Conservation (phyloP, 345 rosid genomes). For the Erysimum cheiranthoides region DNA sequence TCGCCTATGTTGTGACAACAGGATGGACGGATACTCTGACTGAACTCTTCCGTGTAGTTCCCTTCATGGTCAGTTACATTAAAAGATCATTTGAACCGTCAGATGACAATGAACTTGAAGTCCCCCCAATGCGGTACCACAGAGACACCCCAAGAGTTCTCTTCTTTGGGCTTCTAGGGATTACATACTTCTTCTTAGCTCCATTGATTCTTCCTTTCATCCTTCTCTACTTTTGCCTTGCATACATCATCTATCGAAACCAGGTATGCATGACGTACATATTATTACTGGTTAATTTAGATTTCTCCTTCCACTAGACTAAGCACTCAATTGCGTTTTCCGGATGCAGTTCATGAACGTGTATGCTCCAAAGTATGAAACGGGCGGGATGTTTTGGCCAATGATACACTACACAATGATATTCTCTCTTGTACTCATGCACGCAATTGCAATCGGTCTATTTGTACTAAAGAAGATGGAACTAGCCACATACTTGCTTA, state of each 20-base stretch:
- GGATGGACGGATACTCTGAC: constrained; percentile 93
- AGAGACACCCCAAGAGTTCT: constrained; percentile 84
- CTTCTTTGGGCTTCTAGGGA: constrained; percentile 91
- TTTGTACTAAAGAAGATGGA: constrained; percentile 82
- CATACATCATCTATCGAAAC: constrained; percentile 79
- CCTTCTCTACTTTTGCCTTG: constrained; percentile 79
- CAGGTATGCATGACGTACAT: constrained; percentile 65
- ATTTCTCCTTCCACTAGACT: not conserved
- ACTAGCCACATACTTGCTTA: constrained; percentile 64
- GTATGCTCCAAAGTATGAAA: constrained; percentile 82
- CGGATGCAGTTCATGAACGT: constrained; percentile 82
- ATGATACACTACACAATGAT: constrained; percentile 87
- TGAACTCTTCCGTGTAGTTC: constrained; percentile 86
- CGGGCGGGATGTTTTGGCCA: constrained; percentile 97
- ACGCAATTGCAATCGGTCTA: constrained; percentile 83
- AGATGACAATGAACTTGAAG: constrained; percentile 61
- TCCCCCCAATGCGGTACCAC: constrained; percentile 81
- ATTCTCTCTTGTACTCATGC: constrained; percentile 92
- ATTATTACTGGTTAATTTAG: constrained; percentile 15
- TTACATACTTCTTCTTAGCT: constrained; percentile 91
- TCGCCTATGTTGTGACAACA: constrained; percentile 93
- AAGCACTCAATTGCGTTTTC: constrained; percentile 23
- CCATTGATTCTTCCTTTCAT: constrained; percentile 95
- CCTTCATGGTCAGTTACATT: constrained; percentile 61
- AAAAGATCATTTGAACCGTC: constrained; percentile 58